Base-by-base conservation (phyloP, 129 eudicot genomes). In the Artemisia annua region DNA sequence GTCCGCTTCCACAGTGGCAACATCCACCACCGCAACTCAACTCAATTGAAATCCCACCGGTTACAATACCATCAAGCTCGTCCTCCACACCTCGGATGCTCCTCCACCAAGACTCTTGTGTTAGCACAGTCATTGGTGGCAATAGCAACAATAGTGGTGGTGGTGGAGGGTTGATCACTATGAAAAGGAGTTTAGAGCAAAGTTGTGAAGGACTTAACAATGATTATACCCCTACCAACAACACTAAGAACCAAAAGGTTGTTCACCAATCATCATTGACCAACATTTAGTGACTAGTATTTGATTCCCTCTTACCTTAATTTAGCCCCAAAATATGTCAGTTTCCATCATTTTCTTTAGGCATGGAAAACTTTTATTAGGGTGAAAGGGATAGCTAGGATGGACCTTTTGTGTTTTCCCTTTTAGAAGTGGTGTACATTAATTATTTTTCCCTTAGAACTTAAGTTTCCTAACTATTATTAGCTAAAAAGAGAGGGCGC, bases 1-100 rank as follows among this genome's bases (percentile, higher is more conserved):
- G 96, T 12, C 96, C 98, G 5, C 98, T 92, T 15, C 98, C 98
- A 17, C 92, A 85, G 61, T 92, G 98, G 98, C 96, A 89, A 66
- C 95, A 89, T 70, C 98, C 98, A 12, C 98, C 98, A 0, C 98
- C 98, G 2, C 95, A 80, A 55, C 90, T 92, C 18, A 85, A 84
- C 89, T 77, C 96, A 63, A 65, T 74, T 19, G 98, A 92, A 72
- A 92, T 92, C 49, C 98, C 98, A 64, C 96, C 92, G 0, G 98
- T 92, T 67, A 83, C 91, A 22, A 83, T 88, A 58, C 60, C 82
- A 4, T 87, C 93, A 4, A 73, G 78, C 0, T 78, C 77, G 35
- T 50, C 78, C 12, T 62, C 89, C 39, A 49, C 74, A 2, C 74
- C 78, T 19, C 71, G 80, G 49, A 71, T 71, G 72, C 81, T 75